phyloP scores from a whole-genome alignment of 2,329 filamentous ascomycete species.

The Rachicladosporium sp. region DNA sequence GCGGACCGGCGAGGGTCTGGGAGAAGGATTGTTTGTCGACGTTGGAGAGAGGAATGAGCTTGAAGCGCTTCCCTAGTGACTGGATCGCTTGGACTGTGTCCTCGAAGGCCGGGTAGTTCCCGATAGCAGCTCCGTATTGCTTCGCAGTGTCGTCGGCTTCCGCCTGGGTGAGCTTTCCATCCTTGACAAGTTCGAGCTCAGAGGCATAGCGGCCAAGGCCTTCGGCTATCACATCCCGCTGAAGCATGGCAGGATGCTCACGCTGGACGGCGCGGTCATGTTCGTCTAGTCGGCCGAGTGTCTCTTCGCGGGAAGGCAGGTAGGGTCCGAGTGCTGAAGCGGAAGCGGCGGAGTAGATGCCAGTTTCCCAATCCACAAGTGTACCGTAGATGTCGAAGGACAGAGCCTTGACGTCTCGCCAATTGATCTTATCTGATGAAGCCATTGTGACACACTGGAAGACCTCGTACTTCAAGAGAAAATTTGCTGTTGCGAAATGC shows the following conservation, averaged over 20 bases:
- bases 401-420: constrained; percentile 33
- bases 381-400: constrained; percentile 74
- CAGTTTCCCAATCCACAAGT: constrained; percentile 65
- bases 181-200: constrained; percentile 33
- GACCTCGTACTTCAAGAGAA: too few relatives aligned
- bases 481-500: too few relatives aligned
- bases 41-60: constrained; percentile 50
- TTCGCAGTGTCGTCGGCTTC: constrained; percentile 30
- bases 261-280: constrained; percentile 40
- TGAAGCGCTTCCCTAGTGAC: constrained; percentile 39
- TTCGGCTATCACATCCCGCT: constrained; percentile 40
- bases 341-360: constrained; percentile 44
- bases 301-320: constrained; percentile 33
- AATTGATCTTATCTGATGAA: constrained; percentile 12
- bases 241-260: constrained; percentile 44
- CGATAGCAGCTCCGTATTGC: constrained; percentile 41
- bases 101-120: constrained; percentile 43
- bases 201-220: constrained; percentile 18
- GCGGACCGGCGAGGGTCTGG: constrained; percentile 34
- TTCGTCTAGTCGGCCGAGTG: constrained; percentile 33
- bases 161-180: constrained; percentile 36
- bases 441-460: constrained; percentile 9
- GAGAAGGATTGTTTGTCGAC: constrained; percentile 44
- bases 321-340: constrained; percentile 34
- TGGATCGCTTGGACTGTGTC: constrained; percentile 46